A percentile compares a stretch with the other conserved stretches of the same genome.
phyloP scores from a whole-genome alignment of 805 yeast genomes.

The Candida insectalens region DNA sequence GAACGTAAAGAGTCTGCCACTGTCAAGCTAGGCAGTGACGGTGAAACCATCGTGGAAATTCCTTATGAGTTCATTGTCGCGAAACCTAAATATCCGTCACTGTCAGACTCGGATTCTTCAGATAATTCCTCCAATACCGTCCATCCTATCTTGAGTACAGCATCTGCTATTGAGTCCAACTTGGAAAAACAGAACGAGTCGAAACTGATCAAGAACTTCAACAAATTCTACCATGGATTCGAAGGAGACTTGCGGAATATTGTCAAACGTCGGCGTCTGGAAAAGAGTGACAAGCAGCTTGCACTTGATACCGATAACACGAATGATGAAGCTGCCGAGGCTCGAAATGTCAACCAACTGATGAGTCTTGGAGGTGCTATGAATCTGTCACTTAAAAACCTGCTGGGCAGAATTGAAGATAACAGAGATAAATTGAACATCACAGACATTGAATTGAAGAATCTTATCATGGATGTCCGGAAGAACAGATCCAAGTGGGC shows the following conservation, averaged over 20 bases:
- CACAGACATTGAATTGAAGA: slow-evolving; percentile 75
- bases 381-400: slow-evolving; percentile 67
- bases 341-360: slow-evolving; percentile 16
- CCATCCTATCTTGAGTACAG: slow-evolving; percentile 26
- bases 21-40: slow-evolving; percentile 5
- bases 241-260: slow-evolving; percentile 72
- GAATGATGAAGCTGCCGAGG: slow-evolving; percentile 7
- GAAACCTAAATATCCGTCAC: slow-evolving; percentile 22
- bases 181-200: slow-evolving; percentile 28
- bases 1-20: not conserved
- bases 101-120: slow-evolving; percentile 13
- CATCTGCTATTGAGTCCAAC: slow-evolving; percentile 31
- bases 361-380: slow-evolving; percentile 52
- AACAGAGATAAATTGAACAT: slow-evolving; percentile 67
- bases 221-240: slow-evolving; percentile 64
- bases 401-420: slow-evolving; percentile 67
- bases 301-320: slow-evolving; percentile 23
- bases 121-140: slow-evolving; percentile 24
- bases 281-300: slow-evolving; percentile 68
- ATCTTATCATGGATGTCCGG: slow-evolving; percentile 82
- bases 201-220: slow-evolving; percentile 48
- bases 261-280: slow-evolving; percentile 64
- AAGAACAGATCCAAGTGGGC: slow-evolving; percentile 98
- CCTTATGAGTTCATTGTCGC: slow-evolving; percentile 11
- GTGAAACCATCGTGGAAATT: slow-evolving; percentile 11